Base-by-base conservation (phyloP, 441 rosid species). In the Pelargonium fulgidum region DNA sequence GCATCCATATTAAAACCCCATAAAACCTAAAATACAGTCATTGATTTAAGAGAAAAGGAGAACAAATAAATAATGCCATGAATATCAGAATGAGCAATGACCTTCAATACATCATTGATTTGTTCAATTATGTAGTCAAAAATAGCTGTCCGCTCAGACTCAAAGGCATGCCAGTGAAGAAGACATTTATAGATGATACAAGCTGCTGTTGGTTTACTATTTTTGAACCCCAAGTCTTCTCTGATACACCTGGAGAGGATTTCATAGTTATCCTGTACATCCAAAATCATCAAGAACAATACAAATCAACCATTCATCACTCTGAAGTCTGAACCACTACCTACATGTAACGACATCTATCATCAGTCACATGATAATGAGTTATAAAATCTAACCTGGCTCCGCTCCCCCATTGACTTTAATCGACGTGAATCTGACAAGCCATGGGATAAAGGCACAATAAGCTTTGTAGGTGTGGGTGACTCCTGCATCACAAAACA, bases 91-190 rank as follows among this genome's bases (percentile, higher is more conserved):
- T 14, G 62, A 56, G 62, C 13, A 66, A 75, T 74, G 68, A 85
- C 98, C 98, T 92, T 92, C 71, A 92, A 82, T 74, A 82, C 89
- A 68, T 85, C 93, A 75, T 92, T 92, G 71, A 92, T 83, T 75
- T 94, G 95, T 78, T 90, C 98, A 75, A 95, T 90, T 61, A 92
- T 85, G 77, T 81, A 81, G 77, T 92, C 97, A 84, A 95, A 95
- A 71, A 95, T 89, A 66, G 90, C 79, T 7, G 96, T 89, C 74
- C 95, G 81, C 81, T 92, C 99, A 64, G 97, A 89, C 78, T 95
- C 98, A 73, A 89, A 92, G 80, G 97, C 88, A 76, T 82, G 99
- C 99, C 99, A 92, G 68, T 88, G 91, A 78, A 85, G 85, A 80
- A 94, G 98, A 83, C 92, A 90, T 82, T 87, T 87, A 83, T 86